Base-by-base conservation (phyloP, 2,329 filamentous ascomycete species). In the Cercospora zeae-maydis region DNA sequence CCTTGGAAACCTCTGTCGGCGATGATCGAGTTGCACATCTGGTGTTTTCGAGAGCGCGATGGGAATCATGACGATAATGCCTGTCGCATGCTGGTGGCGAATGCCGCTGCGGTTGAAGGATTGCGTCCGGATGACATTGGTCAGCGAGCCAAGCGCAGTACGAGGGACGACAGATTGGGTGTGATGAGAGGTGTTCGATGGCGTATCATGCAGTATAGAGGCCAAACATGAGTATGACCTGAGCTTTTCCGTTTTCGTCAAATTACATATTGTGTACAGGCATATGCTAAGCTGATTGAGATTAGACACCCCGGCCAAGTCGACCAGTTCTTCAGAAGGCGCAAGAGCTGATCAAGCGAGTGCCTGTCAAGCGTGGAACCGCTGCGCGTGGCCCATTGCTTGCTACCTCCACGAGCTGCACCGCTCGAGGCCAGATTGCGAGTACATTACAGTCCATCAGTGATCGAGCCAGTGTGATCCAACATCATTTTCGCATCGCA, bases 1-100 rank as follows among this genome's bases (percentile, higher is more conserved):
- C 19, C 24, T 53, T 52, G 47, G 21, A 39, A 31, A 10, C 33
- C 21, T 37, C 14, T 59, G 45, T 59, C 57, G 34, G 57, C 57
- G 47, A 52, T 59, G 57, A 59, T 59, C 47, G 47, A 59, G 21
- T 30, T 53, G 47, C 57, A 59, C 57, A 53, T 24, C 45, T 53
- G 47, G 34, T 53, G 45, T 13, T 36, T 53, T 59, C 56, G 47
- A 39, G 57, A 59, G 45, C 19, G 51, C 24, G 57, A 42, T 14
- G 57, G 19, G 45, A 10, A 42, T 42, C 7, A 59, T 53, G 57
- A 53, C 6, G n/a, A 53, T 13, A 3, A 21, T 10, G 27, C 10
- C 7, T 16, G 30, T 14, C 30, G 30, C 31, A 34, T n/a, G 30
- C 27, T 53, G 30, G 27, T 53, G 42, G 21, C 42, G 27, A 11